phyloP scores from a whole-genome alignment of 176 grass and related monocot genomes.

The Aegilops speltoides region DNA sequence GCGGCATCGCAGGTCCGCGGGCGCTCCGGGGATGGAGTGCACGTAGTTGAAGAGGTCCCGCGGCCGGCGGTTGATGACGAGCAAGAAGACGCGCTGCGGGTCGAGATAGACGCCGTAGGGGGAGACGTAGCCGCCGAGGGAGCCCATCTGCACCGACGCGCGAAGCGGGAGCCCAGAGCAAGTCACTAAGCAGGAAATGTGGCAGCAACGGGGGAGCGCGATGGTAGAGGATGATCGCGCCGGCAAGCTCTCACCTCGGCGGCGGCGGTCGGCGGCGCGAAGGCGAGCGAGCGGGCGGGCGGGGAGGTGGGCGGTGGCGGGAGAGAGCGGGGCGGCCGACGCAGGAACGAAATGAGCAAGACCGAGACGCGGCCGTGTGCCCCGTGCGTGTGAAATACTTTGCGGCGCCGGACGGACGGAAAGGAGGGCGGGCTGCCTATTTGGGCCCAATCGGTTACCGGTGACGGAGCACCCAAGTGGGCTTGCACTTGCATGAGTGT shows the following conservation, averaged over 20 bases:
- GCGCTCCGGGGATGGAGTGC: background rate
- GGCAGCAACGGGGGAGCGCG: background rate
- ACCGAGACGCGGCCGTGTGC: background rate
- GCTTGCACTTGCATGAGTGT: background rate
- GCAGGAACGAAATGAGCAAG: background rate
- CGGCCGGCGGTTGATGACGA: background rate
- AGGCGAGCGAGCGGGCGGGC: background rate
- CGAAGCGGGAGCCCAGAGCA: background rate
- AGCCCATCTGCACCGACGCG: slow-evolving; percentile 14
- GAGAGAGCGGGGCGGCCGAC: background rate
- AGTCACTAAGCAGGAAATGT: background rate
- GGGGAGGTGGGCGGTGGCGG: background rate
- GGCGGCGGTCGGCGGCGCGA: background rate
- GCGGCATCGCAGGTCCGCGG: slow-evolving; percentile 1
- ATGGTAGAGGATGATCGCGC: background rate
- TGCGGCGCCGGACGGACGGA: background rate
- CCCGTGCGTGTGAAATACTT: background rate
- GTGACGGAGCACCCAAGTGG: background rate
- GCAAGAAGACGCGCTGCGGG: background rate
- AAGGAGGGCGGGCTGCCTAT: background rate
- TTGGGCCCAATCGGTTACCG: background rate
- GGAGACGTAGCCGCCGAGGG: background rate
- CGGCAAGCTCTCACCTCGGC: background rate
- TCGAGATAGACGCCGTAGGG: background rate
- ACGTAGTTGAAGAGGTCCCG: background rate